These are phyloP conservation scores for Colletotrichum sp. DNA, from an alignment of 2,329 filamentous ascomycete species.

Conservation along the genomic window DNA sequence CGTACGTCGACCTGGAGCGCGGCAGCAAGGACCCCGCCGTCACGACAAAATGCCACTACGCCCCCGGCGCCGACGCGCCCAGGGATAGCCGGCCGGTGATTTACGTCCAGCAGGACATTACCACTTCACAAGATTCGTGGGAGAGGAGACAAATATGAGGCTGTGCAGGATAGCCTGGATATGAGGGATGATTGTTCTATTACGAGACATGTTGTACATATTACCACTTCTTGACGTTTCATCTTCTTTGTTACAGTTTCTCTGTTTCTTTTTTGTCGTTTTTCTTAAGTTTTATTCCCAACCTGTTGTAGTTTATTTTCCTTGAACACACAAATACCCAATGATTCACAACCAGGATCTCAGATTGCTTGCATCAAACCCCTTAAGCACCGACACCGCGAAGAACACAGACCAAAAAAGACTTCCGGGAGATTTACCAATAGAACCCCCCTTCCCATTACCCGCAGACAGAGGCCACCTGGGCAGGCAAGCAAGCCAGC, in stretches of 20 bases:
- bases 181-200: not conserved
- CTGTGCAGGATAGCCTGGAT: not conserved
- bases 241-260: not conserved
- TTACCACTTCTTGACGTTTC: not conserved
- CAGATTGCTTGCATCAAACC: not conserved
- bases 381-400: not conserved
- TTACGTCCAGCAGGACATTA: conserved; percentile 15
- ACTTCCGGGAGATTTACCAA: not conserved
- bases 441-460: not conserved
- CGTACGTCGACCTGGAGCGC: conserved; percentile 2
- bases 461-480: not conserved
- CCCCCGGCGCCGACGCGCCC: not conserved
- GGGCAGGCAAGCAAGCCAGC: not conserved
- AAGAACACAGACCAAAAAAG: not conserved
- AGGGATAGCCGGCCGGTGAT: conserved; percentile 1
- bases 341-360: not conserved
- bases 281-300: not conserved
- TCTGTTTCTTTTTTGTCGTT: not conserved
- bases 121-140: not conserved
- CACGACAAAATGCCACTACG: conserved; percentile 11
- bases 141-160: not conserved
- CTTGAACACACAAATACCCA: not conserved
- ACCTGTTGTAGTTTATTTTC: not conserved
- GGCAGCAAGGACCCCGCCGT: not conserved
- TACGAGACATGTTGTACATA: not conserved